phyloP scores from a whole-genome alignment of 2,329 filamentous ascomycete genomes.

The Microsporum ferrugineum region DNA sequence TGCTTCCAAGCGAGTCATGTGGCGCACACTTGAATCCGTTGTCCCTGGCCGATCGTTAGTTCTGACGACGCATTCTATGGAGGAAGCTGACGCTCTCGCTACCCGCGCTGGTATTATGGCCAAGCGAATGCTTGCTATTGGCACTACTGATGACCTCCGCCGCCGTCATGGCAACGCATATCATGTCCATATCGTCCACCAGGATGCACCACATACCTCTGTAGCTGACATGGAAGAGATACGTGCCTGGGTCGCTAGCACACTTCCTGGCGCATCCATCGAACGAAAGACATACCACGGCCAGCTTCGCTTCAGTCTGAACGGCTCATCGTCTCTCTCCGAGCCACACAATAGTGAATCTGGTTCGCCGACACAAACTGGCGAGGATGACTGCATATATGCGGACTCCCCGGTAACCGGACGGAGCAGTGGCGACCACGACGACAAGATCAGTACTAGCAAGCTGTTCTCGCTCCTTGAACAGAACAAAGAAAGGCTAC shows the following conservation, averaged over 20 bases:
- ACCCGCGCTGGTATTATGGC: constrained; percentile 77
- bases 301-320: constrained; percentile 73
- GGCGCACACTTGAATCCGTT: constrained; percentile 66
- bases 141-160: constrained; percentile 61
- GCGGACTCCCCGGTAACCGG: neutral
- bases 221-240: constrained; percentile 57
- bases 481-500: constrained; percentile 53
- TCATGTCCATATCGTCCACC: constrained; percentile 70
- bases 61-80: constrained; percentile 88
- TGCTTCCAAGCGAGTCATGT: constrained; percentile 84
- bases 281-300: constrained; percentile 71
- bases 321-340: constrained; percentile 20
- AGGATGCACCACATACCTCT: constrained; percentile 60
- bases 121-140: constrained; percentile 71
- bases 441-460: neutral
- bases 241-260: constrained; percentile 51
- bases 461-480: constrained; percentile 63
- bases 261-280: constrained; percentile 54
- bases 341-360: neutral
- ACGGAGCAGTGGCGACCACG: neutral
- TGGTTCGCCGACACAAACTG: constrained; percentile 9
- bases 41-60: constrained; percentile 69
- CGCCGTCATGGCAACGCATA: constrained; percentile 65
- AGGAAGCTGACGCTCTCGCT: constrained; percentile 83
- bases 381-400: neutral